phyloP scores from a whole-genome alignment of 768 basidiomycete genomes.

The Artomyces pyxidatus region DNA sequence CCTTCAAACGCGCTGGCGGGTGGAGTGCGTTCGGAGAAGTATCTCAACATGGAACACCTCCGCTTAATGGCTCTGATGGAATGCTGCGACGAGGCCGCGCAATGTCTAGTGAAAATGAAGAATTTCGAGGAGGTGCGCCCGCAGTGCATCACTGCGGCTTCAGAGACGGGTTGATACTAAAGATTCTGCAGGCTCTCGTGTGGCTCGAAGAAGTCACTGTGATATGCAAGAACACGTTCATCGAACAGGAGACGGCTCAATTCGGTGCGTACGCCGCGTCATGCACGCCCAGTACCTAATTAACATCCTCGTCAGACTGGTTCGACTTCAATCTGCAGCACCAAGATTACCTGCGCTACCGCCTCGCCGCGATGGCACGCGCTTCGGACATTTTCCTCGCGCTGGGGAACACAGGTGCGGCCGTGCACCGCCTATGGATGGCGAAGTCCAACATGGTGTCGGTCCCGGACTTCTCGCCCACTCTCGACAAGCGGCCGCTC shows the following conservation, averaged over 20 bases:
- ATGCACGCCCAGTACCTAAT: constrained; percentile 4
- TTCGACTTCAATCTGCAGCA: constrained; percentile 20
- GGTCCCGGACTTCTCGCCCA: neutral
- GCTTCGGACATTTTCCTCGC: constrained; percentile 21
- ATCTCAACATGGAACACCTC: neutral
- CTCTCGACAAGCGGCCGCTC: neutral
- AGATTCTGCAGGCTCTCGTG: constrained; percentile 20
- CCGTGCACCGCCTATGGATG: constrained; percentile 22
- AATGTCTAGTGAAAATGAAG: neutral
- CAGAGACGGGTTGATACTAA: neutral
- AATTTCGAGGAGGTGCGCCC: neutral
- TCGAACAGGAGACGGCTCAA: constrained; percentile 1
- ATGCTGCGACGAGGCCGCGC: neutral
- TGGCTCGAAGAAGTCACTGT: constrained; percentile 25
- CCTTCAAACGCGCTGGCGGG: too few relatives aligned
- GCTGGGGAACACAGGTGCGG: constrained; percentile 29
- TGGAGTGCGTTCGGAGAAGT: neutral
- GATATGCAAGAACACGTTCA: constrained; percentile 18
- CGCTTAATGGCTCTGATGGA: neutral
- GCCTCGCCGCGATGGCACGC: constrained; percentile 18
- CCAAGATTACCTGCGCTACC: constrained; percentile 22
- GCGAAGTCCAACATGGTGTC: neutral
- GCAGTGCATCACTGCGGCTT: neutral
- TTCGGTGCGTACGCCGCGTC: constrained; percentile 6
- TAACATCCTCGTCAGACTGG: constrained; percentile 18